A percentile compares a stretch with the other conserved stretches of the same genome.
phyloP scores from a whole-genome alignment of 1,284 basidiomycete species.

The Puccinia horiana region DNA sequence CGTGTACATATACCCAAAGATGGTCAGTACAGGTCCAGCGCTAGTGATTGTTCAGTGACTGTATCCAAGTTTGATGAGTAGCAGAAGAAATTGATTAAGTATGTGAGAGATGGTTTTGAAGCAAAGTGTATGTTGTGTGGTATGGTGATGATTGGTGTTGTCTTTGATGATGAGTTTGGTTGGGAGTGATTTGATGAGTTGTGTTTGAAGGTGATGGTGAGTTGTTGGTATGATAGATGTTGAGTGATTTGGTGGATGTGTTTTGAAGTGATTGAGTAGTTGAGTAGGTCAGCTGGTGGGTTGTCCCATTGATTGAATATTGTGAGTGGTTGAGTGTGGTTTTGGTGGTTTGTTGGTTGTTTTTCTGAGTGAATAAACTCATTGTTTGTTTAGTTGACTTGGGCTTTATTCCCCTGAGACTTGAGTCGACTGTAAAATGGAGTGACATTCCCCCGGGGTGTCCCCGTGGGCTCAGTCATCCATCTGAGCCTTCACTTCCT shows the following conservation, averaged over 20 bases:
- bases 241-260: neutral
- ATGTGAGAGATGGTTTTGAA: neutral
- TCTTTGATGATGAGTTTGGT: neutral
- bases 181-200: neutral
- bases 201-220: neutral
- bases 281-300: slow-evolving; percentile 3
- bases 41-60: slow-evolving; percentile 12
- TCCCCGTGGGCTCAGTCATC: too few species aligned
- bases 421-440: too few species aligned
- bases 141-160: neutral
- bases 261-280: neutral
- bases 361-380: too few species aligned
- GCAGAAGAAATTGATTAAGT: neutral
- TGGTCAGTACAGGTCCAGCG: too few species aligned
- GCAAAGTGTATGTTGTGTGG: too few species aligned
- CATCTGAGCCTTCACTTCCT: too few species aligned
- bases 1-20: too few species aligned
- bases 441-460: too few species aligned
- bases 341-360: too few species aligned
- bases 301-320: neutral
- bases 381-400: too few species aligned
- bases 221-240: too few species aligned
- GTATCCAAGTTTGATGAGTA: slow-evolving; percentile 8
- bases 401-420: too few species aligned
- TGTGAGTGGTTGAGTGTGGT: neutral